Evolutionary conservation across 2,329 filamentous ascomycete genomes (phyloP), one percentile per base, ranked within the genome.

Genomic region (Sporothrix euskadiensis): DNA sequence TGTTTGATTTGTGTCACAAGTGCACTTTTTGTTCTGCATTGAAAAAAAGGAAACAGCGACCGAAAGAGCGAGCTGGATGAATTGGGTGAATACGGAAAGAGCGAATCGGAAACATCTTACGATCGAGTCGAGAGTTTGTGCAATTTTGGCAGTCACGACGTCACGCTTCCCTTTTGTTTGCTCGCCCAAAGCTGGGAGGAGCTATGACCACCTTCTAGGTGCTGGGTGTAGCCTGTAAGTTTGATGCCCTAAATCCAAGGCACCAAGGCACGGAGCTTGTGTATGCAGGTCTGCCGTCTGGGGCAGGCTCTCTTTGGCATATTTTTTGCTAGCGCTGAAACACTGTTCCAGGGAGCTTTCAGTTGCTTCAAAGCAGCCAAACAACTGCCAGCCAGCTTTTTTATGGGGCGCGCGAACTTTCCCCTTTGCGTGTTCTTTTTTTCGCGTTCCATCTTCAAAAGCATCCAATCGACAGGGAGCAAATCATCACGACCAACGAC

Each of bases 301-400:
- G 61, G 61, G 52, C 19, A 16, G 9, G n/a, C 12, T 65, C n/a
- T 22, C 8, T 49, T 12, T 12, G 10, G 61, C 71, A 56, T 63
- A 63, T 54, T 68, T 57, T 65, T 72, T 57, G 22, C 57, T 72
- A 72, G 71, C 63, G 59, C 71, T 35, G 41, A 44, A 66, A 72
- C 41, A 66, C 4, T 22, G n/a, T 66, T 47, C 41, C 41, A 66
- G 35, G 65, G 44, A 68, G 44, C 65, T 52, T 26, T 41, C 44
- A n/a, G 22, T 32, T 8, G 10, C 41, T n/a, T n/a, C n/a, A n/a
- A n/a, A n/a, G n/a, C n/a, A n/a, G n/a, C n/a, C n/a, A 44, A 65
- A 39, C 12, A 4, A 26, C 35, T 26, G 8, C 12, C 39, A 12
- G 59, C 59, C 19, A 19, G 32, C 35, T 39, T 47, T 44, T 19